These are phyloP conservation scores for Lentinula boryana DNA, from an alignment of 768 basidiomycete species.

Conservation along the genomic window DNA sequence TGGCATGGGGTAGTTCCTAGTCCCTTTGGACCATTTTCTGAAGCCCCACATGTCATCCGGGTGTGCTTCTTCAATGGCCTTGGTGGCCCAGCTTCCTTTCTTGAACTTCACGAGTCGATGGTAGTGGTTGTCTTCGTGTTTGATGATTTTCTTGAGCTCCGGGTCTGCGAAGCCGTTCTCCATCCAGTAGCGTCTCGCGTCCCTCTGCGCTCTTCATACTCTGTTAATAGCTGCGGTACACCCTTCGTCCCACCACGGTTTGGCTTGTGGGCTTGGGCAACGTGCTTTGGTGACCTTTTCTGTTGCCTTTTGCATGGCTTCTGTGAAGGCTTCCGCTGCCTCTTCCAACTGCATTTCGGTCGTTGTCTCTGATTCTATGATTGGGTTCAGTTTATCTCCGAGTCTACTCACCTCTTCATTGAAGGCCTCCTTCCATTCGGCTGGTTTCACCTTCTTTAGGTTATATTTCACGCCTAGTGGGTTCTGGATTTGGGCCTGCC, in stretches of 20 bases:
- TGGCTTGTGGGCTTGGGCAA: not conserved
- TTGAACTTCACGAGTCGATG: constrained; percentile 13
- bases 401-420: not conserved
- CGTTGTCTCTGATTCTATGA: not conserved
- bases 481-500: constrained; percentile 12
- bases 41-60: constrained; percentile 18
- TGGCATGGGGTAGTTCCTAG: constrained; percentile 19
- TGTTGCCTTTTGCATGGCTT: constrained; percentile 7
- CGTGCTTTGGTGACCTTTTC: not conserved
- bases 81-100: constrained; percentile 15
- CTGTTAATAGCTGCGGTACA: constrained; percentile 7
- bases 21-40: constrained; percentile 16
- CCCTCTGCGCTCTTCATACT: constrained; percentile 1
- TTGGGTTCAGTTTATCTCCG: not conserved
- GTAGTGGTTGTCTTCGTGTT: constrained; percentile 12
- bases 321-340: not conserved
- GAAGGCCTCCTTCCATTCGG: constrained; percentile 12
- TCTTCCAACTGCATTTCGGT: not conserved
- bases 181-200: not conserved
- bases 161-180: not conserved
- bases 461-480: constrained; percentile 9
- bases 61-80: constrained; percentile 12
- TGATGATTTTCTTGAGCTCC: not conserved
- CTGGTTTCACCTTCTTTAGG: constrained; percentile 12
- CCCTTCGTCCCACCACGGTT: constrained; percentile 18